Evolutionary conservation across 169 alveolate species (phyloP).

Genomic region (Plasmodium vivax): DNA sequence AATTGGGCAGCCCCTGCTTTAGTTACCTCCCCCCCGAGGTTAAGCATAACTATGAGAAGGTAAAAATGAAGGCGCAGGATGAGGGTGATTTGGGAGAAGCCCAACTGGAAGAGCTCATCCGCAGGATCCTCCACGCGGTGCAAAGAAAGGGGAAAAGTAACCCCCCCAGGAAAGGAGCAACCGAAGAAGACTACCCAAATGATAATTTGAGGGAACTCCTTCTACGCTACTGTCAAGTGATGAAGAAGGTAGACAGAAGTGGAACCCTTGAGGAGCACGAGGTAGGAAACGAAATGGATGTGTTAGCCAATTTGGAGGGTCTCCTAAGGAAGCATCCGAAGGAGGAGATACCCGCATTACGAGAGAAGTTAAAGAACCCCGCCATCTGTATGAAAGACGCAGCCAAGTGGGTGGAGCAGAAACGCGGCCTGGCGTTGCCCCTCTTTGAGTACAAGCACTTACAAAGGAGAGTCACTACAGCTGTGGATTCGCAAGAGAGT

Average conservation of each 20-base stretch:
- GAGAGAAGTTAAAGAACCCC: neutral
- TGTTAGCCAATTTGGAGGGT: neutral
- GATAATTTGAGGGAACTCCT: neutral
- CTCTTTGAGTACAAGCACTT: neutral
- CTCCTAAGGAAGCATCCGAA: neutral
- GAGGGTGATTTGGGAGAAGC: neutral
- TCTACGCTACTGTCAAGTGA: neutral
- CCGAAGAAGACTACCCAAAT: neutral
- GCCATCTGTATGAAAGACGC: slow-evolving; percentile 6
- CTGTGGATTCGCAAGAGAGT: neutral
- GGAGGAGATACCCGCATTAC: neutral
- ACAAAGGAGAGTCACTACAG: neutral
- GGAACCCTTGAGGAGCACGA: neutral
- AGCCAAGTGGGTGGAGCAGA: neutral
- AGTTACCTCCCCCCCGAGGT: neutral
- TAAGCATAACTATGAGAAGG: neutral
- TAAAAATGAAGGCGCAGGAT: neutral
- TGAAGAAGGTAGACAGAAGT: neutral
- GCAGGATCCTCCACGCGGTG: neutral
- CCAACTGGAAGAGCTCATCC: neutral
- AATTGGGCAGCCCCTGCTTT: neutral
- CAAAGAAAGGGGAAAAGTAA: neutral
- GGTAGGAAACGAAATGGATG: neutral
- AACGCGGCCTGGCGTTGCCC: neutral
- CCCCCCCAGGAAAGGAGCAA: neutral